Conservation (phyloP, 2,329 filamentous ascomycete genomes). For the Cordyceps cateniannulata region DNA sequence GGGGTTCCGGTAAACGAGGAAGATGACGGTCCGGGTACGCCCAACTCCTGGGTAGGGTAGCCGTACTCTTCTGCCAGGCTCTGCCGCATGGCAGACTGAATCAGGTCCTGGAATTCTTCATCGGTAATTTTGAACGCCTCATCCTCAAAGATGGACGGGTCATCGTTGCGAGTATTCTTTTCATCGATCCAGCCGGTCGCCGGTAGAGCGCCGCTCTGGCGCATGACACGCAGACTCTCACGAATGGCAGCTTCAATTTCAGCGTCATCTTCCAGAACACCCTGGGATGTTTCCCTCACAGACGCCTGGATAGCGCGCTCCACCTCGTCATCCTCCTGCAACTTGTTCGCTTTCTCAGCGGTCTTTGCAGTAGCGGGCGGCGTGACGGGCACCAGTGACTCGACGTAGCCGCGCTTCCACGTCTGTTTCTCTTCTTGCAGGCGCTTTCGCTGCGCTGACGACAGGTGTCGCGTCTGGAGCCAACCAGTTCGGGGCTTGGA, state of each 20-base stretch:
- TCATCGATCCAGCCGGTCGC: conserved; percentile 12
- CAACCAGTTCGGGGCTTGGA: conserved; percentile 38
- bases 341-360: not conserved
- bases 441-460: conserved; percentile 45
- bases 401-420: conserved; percentile 31
- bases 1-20: not conserved
- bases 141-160: conserved; percentile 29
- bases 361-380: not conserved
- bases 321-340: conserved; percentile 46
- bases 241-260: conserved; percentile 68
- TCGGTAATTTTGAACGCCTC: conserved; percentile 44
- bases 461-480: conserved; percentile 39
- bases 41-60: conserved; percentile 15
- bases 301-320: conserved; percentile 66
- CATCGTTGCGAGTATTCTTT: conserved; percentile 19
- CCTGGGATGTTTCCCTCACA: conserved; percentile 63
- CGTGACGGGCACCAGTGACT: conserved; percentile 14
- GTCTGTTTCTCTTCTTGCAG: conserved; percentile 41
- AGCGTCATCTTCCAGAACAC: conserved; percentile 62
- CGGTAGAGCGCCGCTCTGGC: conserved; percentile 20
- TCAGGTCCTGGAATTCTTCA: conserved; percentile 49
- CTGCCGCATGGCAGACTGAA: conserved; percentile 50
- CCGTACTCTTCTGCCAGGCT: conserved; percentile 32
- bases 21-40: conserved; percentile 6
- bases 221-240: conserved; percentile 58